A percentile compares a stretch with the other conserved stretches of the same genome.
phyloP scores from a whole-genome alignment of 2,329 filamentous ascomycete genomes.

The Scedosporium dehoogii region DNA sequence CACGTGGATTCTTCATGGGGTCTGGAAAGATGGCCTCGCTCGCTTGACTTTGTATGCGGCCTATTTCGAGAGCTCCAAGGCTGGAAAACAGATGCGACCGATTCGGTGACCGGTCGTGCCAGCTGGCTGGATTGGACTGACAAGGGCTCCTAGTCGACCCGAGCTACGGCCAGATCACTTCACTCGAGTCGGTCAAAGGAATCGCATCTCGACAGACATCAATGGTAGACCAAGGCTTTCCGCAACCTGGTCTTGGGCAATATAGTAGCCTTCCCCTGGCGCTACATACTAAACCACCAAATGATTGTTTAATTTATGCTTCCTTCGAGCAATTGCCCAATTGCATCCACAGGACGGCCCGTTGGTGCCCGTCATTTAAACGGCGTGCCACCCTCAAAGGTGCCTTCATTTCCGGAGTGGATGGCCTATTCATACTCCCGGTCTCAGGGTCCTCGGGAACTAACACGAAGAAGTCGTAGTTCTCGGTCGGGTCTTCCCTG shows the following conservation, averaged over 20 bases:
- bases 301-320: neutral
- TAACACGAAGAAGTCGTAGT: too few relatives aligned
- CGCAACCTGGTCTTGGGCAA: neutral
- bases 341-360: neutral
- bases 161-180: too few relatives aligned
- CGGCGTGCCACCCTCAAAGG: neutral
- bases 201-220: neutral
- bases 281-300: neutral
- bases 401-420: neutral
- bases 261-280: neutral
- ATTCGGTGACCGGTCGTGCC: neutral
- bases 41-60: neutral
- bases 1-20: neutral
- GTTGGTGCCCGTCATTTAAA: neutral
- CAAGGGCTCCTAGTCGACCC: too few relatives aligned
- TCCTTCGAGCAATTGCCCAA: neutral
- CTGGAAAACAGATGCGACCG: neutral
- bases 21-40: neutral
- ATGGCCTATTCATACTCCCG: too few relatives aligned
- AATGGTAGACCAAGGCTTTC: neutral
- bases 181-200: neutral
- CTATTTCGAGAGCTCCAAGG: neutral
- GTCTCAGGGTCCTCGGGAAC: too few relatives aligned
- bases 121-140: neutral
- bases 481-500: too few relatives aligned